Percentiles rank a stretch among this genome's conserved stretches.
Evolutionary conservation across 2,329 filamentous ascomycete species (phyloP).

Genomic region (Pseudogymnoascus sp.): DNA sequence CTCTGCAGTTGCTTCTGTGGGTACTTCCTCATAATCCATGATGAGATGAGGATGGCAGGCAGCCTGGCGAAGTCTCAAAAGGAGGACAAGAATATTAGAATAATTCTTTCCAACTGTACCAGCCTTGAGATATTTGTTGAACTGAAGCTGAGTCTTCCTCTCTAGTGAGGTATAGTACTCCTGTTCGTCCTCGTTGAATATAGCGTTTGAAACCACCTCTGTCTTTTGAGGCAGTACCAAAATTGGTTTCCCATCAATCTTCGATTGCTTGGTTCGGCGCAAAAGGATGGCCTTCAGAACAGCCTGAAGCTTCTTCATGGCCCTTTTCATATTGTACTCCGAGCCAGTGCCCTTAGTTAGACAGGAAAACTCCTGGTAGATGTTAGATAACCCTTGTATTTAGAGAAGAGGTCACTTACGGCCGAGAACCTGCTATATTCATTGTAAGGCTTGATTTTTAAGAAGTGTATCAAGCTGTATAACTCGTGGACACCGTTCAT

Average conservation of each 20-base stretch:
- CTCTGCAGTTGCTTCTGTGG: slow-evolving; percentile 15
- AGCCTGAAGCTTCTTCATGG: slow-evolving; percentile 66
- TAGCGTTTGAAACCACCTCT: slow-evolving; percentile 53
- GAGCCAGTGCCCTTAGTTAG: slow-evolving; percentile 21
- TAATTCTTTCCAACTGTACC: slow-evolving; percentile 67
- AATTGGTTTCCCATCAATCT: slow-evolving; percentile 73
- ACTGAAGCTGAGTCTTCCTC: slow-evolving; percentile 56
- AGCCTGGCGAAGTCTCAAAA: slow-evolving; percentile 72
- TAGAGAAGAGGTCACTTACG: slow-evolving; percentile 31
- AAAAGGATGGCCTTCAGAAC: slow-evolving; percentile 75
- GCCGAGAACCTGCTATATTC: slow-evolving; percentile 53
- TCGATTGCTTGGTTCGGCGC: slow-evolving; percentile 71
- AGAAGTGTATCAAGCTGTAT: slow-evolving; percentile 68
- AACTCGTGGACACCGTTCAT: slow-evolving; percentile 80
- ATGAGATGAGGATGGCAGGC: slow-evolving; percentile 72
- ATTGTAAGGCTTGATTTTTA: slow-evolving; percentile 69
- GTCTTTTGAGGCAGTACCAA: slow-evolving; percentile 60
- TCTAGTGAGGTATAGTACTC: slow-evolving; percentile 62
- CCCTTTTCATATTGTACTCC: slow-evolving; percentile 29
- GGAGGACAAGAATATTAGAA: slow-evolving; percentile 69
- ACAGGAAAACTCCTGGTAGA: slow-evolving; percentile 34
- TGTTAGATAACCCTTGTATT: slow-evolving; percentile 13
- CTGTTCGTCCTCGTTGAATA: slow-evolving; percentile 60
- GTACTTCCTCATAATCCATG: slow-evolving; percentile 49
- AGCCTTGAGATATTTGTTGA: slow-evolving; percentile 69